These are phyloP conservation scores for Talaromyces wortmannii DNA, from an alignment of 495 filamentous ascomycete genomes.

Conservation along the genomic window DNA sequence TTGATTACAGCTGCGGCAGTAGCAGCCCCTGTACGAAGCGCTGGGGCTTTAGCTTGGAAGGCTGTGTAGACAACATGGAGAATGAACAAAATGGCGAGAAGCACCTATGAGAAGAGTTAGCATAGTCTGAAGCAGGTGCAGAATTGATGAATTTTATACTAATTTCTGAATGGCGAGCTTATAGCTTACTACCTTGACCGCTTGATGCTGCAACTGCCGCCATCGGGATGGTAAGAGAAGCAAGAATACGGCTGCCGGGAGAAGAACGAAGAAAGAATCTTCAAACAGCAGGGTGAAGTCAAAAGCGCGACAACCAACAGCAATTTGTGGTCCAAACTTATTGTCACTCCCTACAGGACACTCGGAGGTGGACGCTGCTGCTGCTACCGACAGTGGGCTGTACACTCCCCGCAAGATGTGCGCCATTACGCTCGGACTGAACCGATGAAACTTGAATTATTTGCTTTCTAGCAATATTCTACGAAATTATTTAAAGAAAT, in stretches of 20 bases:
- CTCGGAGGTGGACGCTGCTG: neutral
- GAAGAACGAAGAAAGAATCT: constrained; percentile 25
- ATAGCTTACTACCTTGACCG: constrained; percentile 34
- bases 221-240: neutral
- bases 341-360: neutral
- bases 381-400: too few species aligned
- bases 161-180: constrained; percentile 37
- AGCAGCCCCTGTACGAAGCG: constrained; percentile 24
- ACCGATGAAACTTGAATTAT: too few species aligned
- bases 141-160: constrained; percentile 24
- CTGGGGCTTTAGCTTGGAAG: neutral
- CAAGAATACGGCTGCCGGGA: constrained; percentile 19
- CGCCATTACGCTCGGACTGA: too few species aligned
- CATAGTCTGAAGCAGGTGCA: constrained; percentile 32
- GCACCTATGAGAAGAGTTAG: neutral
- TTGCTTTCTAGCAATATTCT: too few species aligned
- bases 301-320: constrained; percentile 31
- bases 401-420: too few species aligned
- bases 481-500: too few species aligned
- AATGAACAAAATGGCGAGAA: neutral
- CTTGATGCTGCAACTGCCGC: constrained; percentile 8
- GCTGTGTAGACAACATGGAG: constrained; percentile 1
- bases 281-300: constrained; percentile 60
- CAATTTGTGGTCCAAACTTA: neutral
- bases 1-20: constrained; percentile 38